phyloP scores from a whole-genome alignment of 371 early-diverging fungal species.

The Apophysomyces ossiformis region DNA sequence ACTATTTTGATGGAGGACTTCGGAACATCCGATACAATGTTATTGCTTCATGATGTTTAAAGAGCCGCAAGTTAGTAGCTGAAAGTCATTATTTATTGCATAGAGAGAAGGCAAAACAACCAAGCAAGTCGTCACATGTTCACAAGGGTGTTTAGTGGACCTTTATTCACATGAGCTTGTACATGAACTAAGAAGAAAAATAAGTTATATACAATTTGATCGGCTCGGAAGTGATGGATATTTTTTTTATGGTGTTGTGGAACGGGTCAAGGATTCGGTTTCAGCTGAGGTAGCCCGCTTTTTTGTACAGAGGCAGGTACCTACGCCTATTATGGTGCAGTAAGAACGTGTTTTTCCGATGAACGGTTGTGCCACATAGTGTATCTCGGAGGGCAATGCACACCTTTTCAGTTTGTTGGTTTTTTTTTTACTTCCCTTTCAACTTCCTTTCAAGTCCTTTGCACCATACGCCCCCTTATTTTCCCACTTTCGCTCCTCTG shows the following conservation, averaged over 20 bases:
- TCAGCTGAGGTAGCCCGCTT: background rate
- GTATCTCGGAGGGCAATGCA: slow-evolving; percentile 4
- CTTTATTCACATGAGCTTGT: slow-evolving; percentile 2
- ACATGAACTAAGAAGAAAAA: background rate
- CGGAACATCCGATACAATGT: slow-evolving; percentile 12
- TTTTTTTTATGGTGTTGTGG: background rate
- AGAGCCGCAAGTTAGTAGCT: background rate
- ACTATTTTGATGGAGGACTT: background rate
- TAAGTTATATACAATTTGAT: background rate
- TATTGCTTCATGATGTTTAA: slow-evolving; percentile 1
- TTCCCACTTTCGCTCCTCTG: slow-evolving; percentile 4
- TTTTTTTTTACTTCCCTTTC: slow-evolving; percentile 1
- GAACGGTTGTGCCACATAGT: slow-evolving; percentile 1
- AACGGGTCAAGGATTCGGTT: background rate
- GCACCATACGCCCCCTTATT: slow-evolving; percentile 12
- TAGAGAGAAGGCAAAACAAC: background rate
- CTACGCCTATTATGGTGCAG: slow-evolving; percentile 5
- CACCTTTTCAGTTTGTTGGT: background rate
- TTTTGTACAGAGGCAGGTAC: background rate
- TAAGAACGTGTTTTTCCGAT: slow-evolving; percentile 1
- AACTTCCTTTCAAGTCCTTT: background rate
- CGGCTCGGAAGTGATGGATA: slow-evolving; percentile 2
- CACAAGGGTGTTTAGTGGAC: background rate
- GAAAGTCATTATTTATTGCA: background rate
- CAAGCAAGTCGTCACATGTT: background rate